Evolutionary conservation across 2,329 filamentous ascomycete genomes (phyloP).

Genomic region (Penicillium sp.): DNA sequence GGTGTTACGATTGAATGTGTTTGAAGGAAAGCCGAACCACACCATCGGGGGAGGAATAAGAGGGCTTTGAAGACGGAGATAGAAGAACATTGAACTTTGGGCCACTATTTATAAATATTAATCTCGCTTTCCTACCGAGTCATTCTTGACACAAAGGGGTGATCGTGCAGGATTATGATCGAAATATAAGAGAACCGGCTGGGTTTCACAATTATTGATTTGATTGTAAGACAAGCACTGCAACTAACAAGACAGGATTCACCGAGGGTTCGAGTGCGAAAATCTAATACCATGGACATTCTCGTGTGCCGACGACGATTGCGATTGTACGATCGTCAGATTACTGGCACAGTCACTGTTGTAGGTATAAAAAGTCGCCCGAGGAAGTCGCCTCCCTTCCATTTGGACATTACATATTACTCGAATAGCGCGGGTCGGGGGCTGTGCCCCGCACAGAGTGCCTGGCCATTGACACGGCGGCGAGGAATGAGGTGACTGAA

Average conservation of each 20-base stretch:
- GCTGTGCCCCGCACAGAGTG: conserved; percentile 4
- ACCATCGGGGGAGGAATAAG: too few relatives aligned
- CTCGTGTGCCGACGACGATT: too few relatives aligned
- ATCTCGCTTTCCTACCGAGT: not conserved
- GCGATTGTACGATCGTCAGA: not conserved
- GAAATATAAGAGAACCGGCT: not conserved
- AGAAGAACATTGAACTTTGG: not conserved
- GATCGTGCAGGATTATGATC: not conserved
- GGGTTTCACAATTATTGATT: not conserved
- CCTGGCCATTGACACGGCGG: conserved; percentile 11
- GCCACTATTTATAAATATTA: not conserved
- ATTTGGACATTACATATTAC: conserved; percentile 12
- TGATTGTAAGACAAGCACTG: not conserved
- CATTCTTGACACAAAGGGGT: not conserved
- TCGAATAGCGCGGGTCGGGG: conserved; percentile 12
- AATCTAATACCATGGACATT: not conserved
- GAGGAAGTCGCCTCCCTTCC: conserved; percentile 12
- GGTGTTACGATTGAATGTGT: too few relatives aligned
- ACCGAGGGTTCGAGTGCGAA: not conserved
- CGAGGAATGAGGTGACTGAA: conserved; percentile 3
- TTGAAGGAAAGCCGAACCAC: too few relatives aligned
- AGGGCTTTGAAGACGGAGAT: not conserved
- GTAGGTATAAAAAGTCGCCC: conserved; percentile 3
- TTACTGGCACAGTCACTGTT: conserved; percentile 10
- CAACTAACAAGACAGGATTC: not conserved